Base-by-base conservation (phyloP, 2,329 filamentous ascomycete species). In the Teratosphaeria viscida region DNA sequence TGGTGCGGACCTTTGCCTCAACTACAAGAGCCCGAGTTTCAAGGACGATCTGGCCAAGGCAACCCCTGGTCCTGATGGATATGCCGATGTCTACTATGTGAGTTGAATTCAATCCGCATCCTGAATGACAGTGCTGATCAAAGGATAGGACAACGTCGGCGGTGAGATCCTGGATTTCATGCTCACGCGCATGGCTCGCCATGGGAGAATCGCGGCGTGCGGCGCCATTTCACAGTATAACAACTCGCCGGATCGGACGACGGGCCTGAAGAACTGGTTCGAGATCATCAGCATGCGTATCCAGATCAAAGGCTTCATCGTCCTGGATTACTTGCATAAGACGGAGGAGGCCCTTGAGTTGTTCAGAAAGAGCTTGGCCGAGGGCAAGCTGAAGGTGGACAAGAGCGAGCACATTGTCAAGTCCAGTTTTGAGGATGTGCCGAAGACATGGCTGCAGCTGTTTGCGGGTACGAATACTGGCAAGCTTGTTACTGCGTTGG, bases 211-310 rank as follows among this genome's bases (percentile, higher is more conserved):
- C 19, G 66, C 86, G 64, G 87, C 87, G 73, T 90, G 87, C 73
- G 87, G 87, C 55, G 79, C 67, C 6, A 89, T 90, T 74, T 85
- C 81, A 69, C 81, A 85, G 71, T 90, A 90, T 73, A 89, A 89
- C 72, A 71, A 77, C 6, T 77, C 67, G 26, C 70, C 77, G 2
- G 78, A 78, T 47, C 58, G 63, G 5, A 66, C 67, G 6, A 65
- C 64, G 2, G 71, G 71, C 14, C 59, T 73, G 27, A 72, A 72
- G 65, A 73, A 72, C 64, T 73, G 70, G 70, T 71, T 72, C 62
- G 70, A 72, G 59, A 63, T 73, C 39, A 68, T 73, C 35, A 65
- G 60, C 53, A 72, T 71, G 67, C 63, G 70, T 5, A 54, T 73
- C 11, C 64, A 68, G 60, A 68, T 71, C 61, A 64, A 67, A 52